A percentile compares a stretch with the other conserved stretches of the same genome.
Conservation (phyloP, 345 rosid genomes). For the Populus alba region DNA sequence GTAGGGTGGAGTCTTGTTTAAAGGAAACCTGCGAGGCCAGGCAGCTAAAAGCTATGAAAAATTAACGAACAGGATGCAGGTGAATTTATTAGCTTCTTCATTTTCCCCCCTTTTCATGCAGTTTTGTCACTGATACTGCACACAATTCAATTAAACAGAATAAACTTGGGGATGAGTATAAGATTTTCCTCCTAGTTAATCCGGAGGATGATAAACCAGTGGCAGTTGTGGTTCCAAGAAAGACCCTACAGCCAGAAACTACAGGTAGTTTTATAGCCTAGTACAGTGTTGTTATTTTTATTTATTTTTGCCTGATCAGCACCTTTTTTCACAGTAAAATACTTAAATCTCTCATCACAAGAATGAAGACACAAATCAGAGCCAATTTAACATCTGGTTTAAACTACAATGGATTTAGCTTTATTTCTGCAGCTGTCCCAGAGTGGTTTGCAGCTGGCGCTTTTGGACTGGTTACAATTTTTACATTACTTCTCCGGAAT, state of each 20-base stretch:
- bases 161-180: constrained; percentile 74
- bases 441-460: constrained; percentile 98
- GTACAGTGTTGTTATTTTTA: background rate
- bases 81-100: constrained; percentile 14
- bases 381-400: background rate
- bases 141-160: constrained; percentile 43
- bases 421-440: constrained; percentile 69
- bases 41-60: constrained; percentile 81
- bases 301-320: background rate
- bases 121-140: constrained; percentile 9
- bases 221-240: constrained; percentile 87
- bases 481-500: constrained; percentile 80
- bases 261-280: constrained; percentile 46
- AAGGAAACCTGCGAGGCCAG: constrained; percentile 88
- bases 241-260: constrained; percentile 73
- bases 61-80: constrained; percentile 72
- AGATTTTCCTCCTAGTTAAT: constrained; percentile 78
- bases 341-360: constrained; percentile 3
- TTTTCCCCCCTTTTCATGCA: background rate
- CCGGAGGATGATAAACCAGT: constrained; percentile 97
- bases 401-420: background rate
- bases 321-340: background rate
- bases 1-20: constrained; percentile 87
- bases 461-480: constrained; percentile 78
- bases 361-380: background rate